phyloP scores from a whole-genome alignment of 1,284 basidiomycete genomes.

The Papiliotrema laurentii region DNA sequence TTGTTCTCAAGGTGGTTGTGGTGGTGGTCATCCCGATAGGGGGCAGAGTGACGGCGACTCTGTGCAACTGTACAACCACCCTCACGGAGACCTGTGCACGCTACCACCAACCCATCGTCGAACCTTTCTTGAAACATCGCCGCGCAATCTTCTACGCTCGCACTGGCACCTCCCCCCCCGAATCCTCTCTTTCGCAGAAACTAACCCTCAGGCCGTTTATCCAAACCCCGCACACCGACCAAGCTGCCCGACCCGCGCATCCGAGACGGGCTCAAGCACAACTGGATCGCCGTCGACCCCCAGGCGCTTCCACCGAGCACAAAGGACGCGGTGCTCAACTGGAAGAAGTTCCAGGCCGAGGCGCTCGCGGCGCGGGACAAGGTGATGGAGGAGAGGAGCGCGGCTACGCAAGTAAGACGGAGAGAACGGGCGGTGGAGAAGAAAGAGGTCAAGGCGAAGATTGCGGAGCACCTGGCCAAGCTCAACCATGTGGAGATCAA shows the following conservation, averaged over 20 bases:
- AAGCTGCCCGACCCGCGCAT: constrained; percentile 14
- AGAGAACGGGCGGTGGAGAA: neutral
- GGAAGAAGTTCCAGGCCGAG: constrained; percentile 4
- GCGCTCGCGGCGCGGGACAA: neutral
- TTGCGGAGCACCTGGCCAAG: neutral
- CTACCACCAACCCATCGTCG: too few species aligned
- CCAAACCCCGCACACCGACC: constrained; percentile 1
- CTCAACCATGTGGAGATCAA: neutral
- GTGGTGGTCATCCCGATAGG: neutral
- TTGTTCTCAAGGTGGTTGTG: neutral
- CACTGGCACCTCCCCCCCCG: neutral
- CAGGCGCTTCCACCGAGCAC: constrained; percentile 4
- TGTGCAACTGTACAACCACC: too few species aligned
- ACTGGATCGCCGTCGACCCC: constrained; percentile 16
- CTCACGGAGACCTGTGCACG: too few species aligned
- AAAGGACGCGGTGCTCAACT: neutral
- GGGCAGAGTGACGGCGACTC: too few species aligned
- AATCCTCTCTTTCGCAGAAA: too few species aligned
- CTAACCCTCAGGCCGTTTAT: constrained; percentile 6
- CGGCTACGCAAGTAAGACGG: neutral
- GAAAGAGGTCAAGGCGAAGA: constrained; percentile 1
- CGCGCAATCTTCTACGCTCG: neutral
- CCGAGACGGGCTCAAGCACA: constrained; percentile 12
- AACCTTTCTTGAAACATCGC: too few species aligned
- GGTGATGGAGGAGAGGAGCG: neutral